phyloP scores from a whole-genome alignment of 2,329 filamentous ascomycete species.

The Pseudocercospora musae region DNA sequence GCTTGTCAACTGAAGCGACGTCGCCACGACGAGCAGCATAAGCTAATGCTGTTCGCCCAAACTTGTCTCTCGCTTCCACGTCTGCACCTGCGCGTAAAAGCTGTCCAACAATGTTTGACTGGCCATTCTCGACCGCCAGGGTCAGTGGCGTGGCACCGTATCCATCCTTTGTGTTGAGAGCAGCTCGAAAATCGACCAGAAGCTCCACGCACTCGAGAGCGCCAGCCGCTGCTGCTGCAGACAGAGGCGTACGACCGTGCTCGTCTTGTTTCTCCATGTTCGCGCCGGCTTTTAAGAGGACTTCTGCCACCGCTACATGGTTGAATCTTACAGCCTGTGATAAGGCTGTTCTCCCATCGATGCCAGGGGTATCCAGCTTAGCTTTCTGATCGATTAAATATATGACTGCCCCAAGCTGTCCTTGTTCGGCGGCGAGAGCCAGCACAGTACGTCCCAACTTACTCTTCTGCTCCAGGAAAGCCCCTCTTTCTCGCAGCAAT shows the following conservation, averaged over 20 bases:
- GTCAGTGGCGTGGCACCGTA: slow-evolving; percentile 7
- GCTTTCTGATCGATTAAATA: not conserved
- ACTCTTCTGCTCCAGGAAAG: not conserved
- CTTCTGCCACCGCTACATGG: not conserved
- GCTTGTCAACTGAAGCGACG: not conserved
- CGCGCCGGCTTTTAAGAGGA: not conserved
- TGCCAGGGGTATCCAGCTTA: not conserved
- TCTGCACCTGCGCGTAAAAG: slow-evolving; percentile 2
- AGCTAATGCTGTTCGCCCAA: not conserved
- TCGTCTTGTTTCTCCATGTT: not conserved
- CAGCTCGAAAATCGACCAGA: not conserved
- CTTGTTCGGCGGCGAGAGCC: not conserved
- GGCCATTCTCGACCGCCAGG: slow-evolving; percentile 7
- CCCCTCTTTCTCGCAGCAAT: not conserved
- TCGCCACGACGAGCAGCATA: not conserved
- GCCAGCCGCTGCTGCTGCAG: not conserved
- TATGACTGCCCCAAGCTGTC: not conserved
- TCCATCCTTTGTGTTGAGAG: not conserved
- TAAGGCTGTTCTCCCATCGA: not conserved
- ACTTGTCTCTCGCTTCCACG: not conserved
- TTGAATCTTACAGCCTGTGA: not conserved
- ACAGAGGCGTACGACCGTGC: not conserved
- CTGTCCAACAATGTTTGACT: not conserved
- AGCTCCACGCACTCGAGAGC: not conserved
- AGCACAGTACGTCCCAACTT: not conserved